Conservation (phyloP, 129 eudicot species). For the Flaveria brownii region DNA sequence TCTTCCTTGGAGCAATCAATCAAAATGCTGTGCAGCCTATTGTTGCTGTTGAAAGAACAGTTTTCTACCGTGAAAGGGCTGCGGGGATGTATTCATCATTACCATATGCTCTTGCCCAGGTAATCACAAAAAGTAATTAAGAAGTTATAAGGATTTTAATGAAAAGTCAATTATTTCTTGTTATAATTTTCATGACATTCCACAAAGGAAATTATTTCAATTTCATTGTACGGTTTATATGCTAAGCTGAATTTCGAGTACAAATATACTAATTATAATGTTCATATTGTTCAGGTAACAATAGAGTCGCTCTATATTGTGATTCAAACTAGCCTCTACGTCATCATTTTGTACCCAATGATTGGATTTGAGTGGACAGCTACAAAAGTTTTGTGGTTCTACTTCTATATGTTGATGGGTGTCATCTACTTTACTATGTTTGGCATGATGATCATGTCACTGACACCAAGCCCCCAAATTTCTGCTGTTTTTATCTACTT, state of each 20-base stretch:
- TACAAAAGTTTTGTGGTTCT: constrained; percentile 33
- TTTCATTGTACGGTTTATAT: background rate
- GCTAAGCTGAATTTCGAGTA: background rate
- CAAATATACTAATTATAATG: background rate
- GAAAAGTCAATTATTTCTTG: background rate
- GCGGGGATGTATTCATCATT: constrained; percentile 33
- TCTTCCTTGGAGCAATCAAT: constrained; percentile 69
- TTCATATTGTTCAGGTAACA: constrained; percentile 25
- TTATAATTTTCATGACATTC: background rate
- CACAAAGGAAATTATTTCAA: background rate
- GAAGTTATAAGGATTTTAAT: background rate
- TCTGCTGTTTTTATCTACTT: constrained; percentile 36
- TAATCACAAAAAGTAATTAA: constrained; percentile 9
- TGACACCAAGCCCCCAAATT: constrained; percentile 39
- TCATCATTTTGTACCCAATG: constrained; percentile 31
- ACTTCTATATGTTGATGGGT: constrained; percentile 35
- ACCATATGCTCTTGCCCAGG: constrained; percentile 91
- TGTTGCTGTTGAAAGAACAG: constrained; percentile 67
- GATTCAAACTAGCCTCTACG: constrained; percentile 29
- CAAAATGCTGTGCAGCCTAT: constrained; percentile 69
- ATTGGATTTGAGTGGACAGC: constrained; percentile 38
- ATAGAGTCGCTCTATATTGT: constrained; percentile 35
- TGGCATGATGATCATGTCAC: constrained; percentile 39
- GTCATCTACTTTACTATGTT: constrained; percentile 38
- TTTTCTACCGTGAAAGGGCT: constrained; percentile 79